Percentiles rank a stretch among this genome's conserved stretches.
phyloP scores from a whole-genome alignment of 768 basidiomycete species.

The Rhodotorula babjevae region DNA sequence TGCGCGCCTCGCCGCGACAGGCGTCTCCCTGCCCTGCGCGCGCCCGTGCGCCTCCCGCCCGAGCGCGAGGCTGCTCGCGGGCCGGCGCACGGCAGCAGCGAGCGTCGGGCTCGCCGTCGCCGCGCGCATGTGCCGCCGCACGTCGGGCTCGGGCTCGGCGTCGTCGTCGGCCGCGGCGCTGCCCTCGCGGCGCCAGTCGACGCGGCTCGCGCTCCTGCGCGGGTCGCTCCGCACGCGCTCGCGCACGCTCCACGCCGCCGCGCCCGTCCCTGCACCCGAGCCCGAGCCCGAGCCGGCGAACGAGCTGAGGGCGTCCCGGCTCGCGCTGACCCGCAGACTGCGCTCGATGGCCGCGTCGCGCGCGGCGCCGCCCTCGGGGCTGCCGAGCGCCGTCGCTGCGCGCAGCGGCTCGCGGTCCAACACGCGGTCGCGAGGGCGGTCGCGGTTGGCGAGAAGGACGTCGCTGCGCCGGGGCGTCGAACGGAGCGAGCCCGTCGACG shows the following conservation, averaged over 20 bases:
- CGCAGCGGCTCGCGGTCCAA: neutral
- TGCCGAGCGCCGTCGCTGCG: conserved; percentile 13
- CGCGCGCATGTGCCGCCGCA: neutral
- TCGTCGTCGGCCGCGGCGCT: too few relatives aligned
- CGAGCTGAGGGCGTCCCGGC: neutral
- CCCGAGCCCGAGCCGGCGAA: too few relatives aligned
- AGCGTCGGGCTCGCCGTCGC: neutral
- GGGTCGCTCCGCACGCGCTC: neutral
- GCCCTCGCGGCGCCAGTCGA: neutral
- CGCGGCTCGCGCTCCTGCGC: too few relatives aligned
- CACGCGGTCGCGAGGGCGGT: neutral
- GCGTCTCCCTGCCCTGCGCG: neutral
- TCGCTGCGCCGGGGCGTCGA: neutral
- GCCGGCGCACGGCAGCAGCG: neutral
- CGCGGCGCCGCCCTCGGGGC: conserved; percentile 1
- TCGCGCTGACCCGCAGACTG: neutral
- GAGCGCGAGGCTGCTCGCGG: neutral
- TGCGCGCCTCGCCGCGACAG: neutral
- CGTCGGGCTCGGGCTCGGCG: neutral
- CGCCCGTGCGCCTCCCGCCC: neutral
- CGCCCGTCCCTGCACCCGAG: too few relatives aligned
- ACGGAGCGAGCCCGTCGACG: too few relatives aligned
- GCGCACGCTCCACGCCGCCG: too few relatives aligned
- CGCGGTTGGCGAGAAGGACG: neutral
- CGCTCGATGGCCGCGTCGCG: neutral